phyloP scores from a whole-genome alignment of 2,329 filamentous ascomycete species.

The Chaetomium sp. region DNA sequence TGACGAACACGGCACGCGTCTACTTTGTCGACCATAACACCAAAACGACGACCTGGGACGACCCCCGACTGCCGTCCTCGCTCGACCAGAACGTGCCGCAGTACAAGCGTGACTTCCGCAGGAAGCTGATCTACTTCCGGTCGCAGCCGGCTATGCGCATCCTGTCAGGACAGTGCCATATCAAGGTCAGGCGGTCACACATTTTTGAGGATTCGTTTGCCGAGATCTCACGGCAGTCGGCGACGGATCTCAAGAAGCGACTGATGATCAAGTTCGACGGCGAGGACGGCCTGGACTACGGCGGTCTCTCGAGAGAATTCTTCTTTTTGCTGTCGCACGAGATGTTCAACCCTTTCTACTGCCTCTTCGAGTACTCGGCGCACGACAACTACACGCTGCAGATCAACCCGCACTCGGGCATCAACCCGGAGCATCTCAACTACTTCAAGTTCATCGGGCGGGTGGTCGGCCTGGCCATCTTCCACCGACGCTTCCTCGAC shows the following conservation, averaged over 20 bases:
- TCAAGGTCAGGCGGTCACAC: constrained; percentile 93
- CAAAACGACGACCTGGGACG: constrained; percentile 99
- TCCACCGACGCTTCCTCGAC: constrained; percentile 95
- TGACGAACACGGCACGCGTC: constrained; percentile 95
- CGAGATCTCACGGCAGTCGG: constrained; percentile 95
- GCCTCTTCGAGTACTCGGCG: constrained; percentile 97
- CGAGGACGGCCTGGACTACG: constrained; percentile 96
- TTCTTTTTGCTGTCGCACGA: constrained; percentile 99
- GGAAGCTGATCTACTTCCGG: constrained; percentile 98
- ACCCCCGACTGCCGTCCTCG: constrained; percentile 90
- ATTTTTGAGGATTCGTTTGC: constrained; percentile 99
- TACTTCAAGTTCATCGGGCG: constrained; percentile 99
- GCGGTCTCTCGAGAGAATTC: constrained; percentile 96
- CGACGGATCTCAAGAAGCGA: constrained; percentile 94
- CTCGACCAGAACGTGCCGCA: constrained; percentile 98
- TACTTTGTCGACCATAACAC: constrained; percentile 99
- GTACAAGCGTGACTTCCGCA: constrained; percentile 98
- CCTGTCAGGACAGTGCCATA: constrained; percentile 93
- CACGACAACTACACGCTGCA: constrained; percentile 99
- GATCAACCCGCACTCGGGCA: constrained; percentile 98
- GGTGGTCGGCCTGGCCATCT: constrained; percentile 94
- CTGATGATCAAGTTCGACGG: constrained; percentile 99
- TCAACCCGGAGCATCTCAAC: constrained; percentile 98
- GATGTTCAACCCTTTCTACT: constrained; percentile 99
- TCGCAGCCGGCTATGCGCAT: constrained; percentile 96